phyloP scores from a whole-genome alignment of 75 land plant species.

The Selaginella tamariscina region DNA sequence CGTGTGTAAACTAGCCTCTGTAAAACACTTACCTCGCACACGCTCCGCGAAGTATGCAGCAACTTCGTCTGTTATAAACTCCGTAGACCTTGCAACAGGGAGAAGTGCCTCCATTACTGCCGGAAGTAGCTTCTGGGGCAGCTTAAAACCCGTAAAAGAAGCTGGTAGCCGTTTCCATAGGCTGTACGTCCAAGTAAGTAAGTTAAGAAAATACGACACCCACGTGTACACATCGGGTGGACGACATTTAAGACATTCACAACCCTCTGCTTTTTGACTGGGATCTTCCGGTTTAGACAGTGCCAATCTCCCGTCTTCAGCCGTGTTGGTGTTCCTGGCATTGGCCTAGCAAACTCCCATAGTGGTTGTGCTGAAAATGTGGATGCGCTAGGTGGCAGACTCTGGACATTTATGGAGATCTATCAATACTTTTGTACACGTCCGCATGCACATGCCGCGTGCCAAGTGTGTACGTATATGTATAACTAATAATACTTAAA shows the following conservation, averaged over 20 bases:
- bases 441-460: too few species aligned
- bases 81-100: slow-evolving; percentile 18
- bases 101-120: slow-evolving; percentile 30
- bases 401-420: too few species aligned
- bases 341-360: slow-evolving; percentile 18
- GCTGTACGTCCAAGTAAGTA: slow-evolving; percentile 26
- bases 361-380: slow-evolving; percentile 9
- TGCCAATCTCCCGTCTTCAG: slow-evolving; percentile 14
- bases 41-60: slow-evolving; percentile 17
- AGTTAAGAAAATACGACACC: slow-evolving; percentile 20
- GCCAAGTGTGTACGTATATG: too few species aligned
- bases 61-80: slow-evolving; percentile 30
- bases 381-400: not conserved
- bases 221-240: slow-evolving; percentile 19
- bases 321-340: slow-evolving; percentile 8
- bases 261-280: slow-evolving; percentile 13
- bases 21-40: too few species aligned
- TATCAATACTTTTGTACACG: too few species aligned
- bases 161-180: slow-evolving; percentile 28
- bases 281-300: slow-evolving; percentile 9
- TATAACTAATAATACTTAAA: too few species aligned
- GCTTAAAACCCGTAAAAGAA: slow-evolving; percentile 17
- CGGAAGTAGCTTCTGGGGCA: slow-evolving; percentile 20
- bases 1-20: too few species aligned
- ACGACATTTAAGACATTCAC: slow-evolving; percentile 17